Evolutionary conservation across 495 filamentous ascomycete species (phyloP).

Genomic region (Cryomyces antarcticus): DNA sequence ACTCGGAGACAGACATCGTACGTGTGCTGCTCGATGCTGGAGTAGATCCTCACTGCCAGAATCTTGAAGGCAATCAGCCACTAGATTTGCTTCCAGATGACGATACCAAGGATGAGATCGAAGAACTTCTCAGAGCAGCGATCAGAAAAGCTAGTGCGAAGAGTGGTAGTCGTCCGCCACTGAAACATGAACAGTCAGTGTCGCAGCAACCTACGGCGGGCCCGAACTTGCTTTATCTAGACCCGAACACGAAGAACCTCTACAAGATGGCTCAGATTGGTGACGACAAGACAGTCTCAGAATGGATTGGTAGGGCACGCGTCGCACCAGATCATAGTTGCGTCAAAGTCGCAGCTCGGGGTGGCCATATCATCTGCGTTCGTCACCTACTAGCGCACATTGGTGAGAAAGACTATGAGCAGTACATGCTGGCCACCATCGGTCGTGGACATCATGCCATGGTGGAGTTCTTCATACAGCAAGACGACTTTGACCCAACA

Average conservation of each 20-base stretch:
- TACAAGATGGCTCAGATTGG: slow-evolving; percentile 64
- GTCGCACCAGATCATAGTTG: slow-evolving; percentile 66
- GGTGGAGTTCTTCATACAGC: slow-evolving; percentile 57
- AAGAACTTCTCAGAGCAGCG: slow-evolving; percentile 34
- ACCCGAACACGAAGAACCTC: slow-evolving; percentile 34
- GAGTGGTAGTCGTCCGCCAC: neutral
- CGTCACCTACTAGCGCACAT: slow-evolving; percentile 71
- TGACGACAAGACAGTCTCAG: slow-evolving; percentile 51
- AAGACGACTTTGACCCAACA: slow-evolving; percentile 61
- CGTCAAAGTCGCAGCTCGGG: slow-evolving; percentile 76
- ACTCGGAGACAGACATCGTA: slow-evolving; percentile 80
- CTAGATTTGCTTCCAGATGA: slow-evolving; percentile 48
- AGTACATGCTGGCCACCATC: slow-evolving; percentile 86
- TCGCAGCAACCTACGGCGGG: neutral
- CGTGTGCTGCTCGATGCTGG: slow-evolving; percentile 58
- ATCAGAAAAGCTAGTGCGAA: slow-evolving; percentile 1
- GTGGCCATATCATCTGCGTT: slow-evolving; percentile 72
- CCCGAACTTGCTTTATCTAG: slow-evolving; percentile 5
- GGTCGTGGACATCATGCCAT: slow-evolving; percentile 74
- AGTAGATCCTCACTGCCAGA: slow-evolving; percentile 72
- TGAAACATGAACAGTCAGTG: neutral
- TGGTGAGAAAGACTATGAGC: slow-evolving; percentile 36
- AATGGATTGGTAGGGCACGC: slow-evolving; percentile 54
- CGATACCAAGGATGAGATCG: slow-evolving; percentile 39
- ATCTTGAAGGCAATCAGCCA: slow-evolving; percentile 71